Base-by-base conservation (phyloP, 257 asterid genomes). In the Gentiana macrophylla region DNA sequence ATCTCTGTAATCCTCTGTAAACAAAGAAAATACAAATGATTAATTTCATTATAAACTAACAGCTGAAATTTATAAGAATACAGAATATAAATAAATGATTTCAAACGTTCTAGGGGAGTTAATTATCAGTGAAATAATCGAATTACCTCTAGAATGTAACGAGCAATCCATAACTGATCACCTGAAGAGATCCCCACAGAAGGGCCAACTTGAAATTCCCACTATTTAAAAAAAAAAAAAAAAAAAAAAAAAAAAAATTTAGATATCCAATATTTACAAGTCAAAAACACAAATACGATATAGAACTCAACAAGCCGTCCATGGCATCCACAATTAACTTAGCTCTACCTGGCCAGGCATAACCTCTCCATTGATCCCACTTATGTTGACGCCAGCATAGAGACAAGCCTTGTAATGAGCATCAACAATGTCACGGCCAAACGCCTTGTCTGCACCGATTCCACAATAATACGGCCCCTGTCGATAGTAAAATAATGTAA, bases 121-220 rank as follows among this genome's bases (percentile, higher is more conserved):
- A 37, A 33, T 34, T 1, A 15, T 15, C 24, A 15, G 24, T 15
- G 24, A 15, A 15, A 15, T 32, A 15, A 13, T 1, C 48, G 35
- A 24, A 44, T 1, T 73, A 86, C 95, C 90, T 86, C 94, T 2
- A 86, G 83, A 56, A 86, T 81, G 74, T 83, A 86, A 15, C 95
- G 94, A 48, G 95, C 87, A 55, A 77, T 81, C 95, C 95, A 86
- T 7, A 86, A 11, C 70, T 86, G 73, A 62, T 83, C 95, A 0
- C 79, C 90, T 0, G 95, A 85, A 8, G 94, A 79, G 70, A 86
- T 86, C 11, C 95, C 95, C 0, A 83, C 78, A 9, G 87, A 66
- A 0, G 95, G 95, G 3, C 95, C 95, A 37, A 86, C 95, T 79
- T 86, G 95, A 50, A 80, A 86, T 53, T 86, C 95, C 95, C 95